Percentiles rank a stretch among this genome's conserved stretches.
Evolutionary conservation across 1,139 yeast species (phyloP).

Genomic region (Candida sanyaensis): DNA sequence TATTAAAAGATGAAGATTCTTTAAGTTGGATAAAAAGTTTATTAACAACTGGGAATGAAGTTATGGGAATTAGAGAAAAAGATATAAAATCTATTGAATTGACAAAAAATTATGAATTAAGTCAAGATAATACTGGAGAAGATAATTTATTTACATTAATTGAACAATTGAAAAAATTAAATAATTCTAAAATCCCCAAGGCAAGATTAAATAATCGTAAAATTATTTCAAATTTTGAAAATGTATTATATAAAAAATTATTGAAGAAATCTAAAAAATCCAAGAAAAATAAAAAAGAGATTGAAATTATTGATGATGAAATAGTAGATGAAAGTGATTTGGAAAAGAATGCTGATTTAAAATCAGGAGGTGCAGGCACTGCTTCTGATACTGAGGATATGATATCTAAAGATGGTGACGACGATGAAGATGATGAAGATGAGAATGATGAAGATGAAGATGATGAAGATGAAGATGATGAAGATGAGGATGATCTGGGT

Average conservation of each 20-base stretch:
- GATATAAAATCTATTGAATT: constrained; percentile 10
- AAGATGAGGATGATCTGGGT: constrained; percentile 8
- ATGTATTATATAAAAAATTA: constrained; percentile 19
- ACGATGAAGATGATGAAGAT: constrained; percentile 15
- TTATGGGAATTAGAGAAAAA: constrained; percentile 7
- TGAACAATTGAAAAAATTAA: constrained; percentile 4
- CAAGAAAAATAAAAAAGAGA: constrained; percentile 2
- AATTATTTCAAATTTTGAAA: constrained; percentile 22
- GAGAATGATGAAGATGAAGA: constrained; percentile 4
- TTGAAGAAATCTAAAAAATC: constrained; percentile 6
- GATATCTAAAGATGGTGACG: constrained; percentile 17
- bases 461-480: constrained; percentile 7
- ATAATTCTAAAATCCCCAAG: background rate
- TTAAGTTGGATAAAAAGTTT: constrained; percentile 43
- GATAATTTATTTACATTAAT: constrained; percentile 4
- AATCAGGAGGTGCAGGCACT: background rate
- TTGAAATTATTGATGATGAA: constrained; percentile 13
- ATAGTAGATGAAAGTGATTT: constrained; percentile 21
- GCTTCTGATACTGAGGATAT: constrained; percentile 20
- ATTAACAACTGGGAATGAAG: constrained; percentile 8
- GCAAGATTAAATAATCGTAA: constrained; percentile 11
- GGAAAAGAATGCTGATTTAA: constrained; percentile 11
- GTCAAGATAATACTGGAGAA: constrained; percentile 9
- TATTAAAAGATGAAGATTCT: constrained; percentile 38
- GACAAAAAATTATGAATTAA: constrained; percentile 12